phyloP scores from a whole-genome alignment of 441 rosid species.

The Sinapis alba region DNA sequence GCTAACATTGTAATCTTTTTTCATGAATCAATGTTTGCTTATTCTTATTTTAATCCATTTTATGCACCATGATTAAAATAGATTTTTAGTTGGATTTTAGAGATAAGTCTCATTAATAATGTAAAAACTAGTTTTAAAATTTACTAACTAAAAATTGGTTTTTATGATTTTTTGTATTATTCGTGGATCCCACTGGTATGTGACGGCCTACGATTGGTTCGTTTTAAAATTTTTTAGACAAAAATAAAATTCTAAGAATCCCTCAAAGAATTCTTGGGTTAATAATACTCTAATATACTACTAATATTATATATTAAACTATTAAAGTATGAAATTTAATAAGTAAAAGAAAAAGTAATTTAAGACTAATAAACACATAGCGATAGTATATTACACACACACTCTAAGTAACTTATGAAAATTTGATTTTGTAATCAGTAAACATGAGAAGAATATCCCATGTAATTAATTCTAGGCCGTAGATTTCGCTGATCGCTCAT shows the following conservation, averaged over 20 bases:
- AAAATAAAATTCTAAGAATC: too few species aligned
- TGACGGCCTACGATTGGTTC: too few species aligned
- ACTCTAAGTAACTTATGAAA: slow-evolving; percentile 4
- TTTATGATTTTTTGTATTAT: too few species aligned
- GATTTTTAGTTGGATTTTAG: too few species aligned
- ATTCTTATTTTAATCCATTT: not conserved
- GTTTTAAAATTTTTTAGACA: too few species aligned
- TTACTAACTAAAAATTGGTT: too few species aligned
- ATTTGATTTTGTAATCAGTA: slow-evolving; percentile 23
- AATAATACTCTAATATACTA: too few species aligned
- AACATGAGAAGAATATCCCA: slow-evolving; percentile 43
- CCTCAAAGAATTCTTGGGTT: too few species aligned
- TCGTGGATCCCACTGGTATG: too few species aligned
- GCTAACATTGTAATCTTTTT: not conserved
- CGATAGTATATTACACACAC: slow-evolving; percentile 1
- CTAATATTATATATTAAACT: not conserved
- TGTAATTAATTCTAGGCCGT: slow-evolving; percentile 57
- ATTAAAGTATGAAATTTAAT: not conserved
- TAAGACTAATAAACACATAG: not conserved
- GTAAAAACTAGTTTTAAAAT: too few species aligned
- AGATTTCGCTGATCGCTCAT: slow-evolving; percentile 61
- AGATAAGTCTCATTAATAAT: too few species aligned
- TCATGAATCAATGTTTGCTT: slow-evolving; percentile 13
- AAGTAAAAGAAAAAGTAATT: not conserved
- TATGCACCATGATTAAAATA: too few species aligned